phyloP scores from a whole-genome alignment of 805 yeast genomes.

The Candida easanensis region DNA sequence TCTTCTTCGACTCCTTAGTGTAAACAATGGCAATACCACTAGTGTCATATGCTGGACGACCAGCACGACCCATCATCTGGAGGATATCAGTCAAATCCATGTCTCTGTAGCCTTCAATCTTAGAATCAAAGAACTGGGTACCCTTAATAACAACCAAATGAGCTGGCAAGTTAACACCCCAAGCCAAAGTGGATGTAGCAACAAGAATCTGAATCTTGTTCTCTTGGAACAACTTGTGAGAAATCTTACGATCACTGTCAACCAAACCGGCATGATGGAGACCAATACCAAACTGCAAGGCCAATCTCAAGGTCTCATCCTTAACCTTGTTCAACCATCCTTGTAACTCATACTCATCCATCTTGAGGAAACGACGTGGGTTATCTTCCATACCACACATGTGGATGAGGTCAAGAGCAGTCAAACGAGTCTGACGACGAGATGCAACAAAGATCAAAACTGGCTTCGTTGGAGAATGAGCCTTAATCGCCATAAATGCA shows the following conservation, averaged over 20 bases:
- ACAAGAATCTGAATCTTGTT: conserved; percentile 88
- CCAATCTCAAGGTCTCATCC: conserved; percentile 76
- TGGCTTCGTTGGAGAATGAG: conserved; percentile 70
- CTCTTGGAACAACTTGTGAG: conserved; percentile 77
- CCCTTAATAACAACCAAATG: conserved; percentile 96
- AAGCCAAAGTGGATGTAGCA: conserved; percentile 96
- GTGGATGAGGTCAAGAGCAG: conserved; percentile 69
- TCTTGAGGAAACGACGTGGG: conserved; percentile 53
- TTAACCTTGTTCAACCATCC: conserved; percentile 65
- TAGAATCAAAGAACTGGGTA: conserved; percentile 91
- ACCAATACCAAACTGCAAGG: conserved; percentile 83
- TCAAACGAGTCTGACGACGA: conserved; percentile 87
- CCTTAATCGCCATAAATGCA: conserved; percentile 71
- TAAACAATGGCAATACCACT: conserved; percentile 91
- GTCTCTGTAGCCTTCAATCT: conserved; percentile 91
- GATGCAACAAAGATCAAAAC: conserved; percentile 98
- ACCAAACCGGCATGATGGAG: conserved; percentile 97
- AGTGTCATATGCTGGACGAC: conserved; percentile 94
- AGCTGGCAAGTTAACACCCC: conserved; percentile 99
- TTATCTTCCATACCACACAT: conserved; percentile 68
- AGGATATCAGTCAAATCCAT: conserved; percentile 94
- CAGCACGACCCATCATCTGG: conserved; percentile 99
- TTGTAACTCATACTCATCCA: conserved; percentile 47
- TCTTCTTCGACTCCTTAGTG: conserved; percentile 76
- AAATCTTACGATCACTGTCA: conserved; percentile 81